These are phyloP conservation scores for Rasamsonia emersonii DNA, from an alignment of 2,329 filamentous ascomycete species.

Conservation along the genomic window DNA sequence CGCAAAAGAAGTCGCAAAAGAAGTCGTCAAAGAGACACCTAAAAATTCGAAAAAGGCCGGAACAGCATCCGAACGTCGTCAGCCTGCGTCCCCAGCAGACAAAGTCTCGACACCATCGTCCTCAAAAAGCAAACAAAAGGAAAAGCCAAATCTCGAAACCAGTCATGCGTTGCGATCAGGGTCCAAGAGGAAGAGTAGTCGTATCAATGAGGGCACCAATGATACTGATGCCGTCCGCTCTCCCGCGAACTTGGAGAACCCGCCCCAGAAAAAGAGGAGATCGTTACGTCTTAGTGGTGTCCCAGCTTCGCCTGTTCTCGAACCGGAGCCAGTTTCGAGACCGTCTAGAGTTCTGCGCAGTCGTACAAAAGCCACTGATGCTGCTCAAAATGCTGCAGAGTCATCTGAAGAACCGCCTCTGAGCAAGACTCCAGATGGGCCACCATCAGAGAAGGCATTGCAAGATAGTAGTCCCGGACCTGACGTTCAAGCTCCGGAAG, in stretches of 20 bases:
- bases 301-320: conserved; percentile 2
- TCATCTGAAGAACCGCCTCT: too few relatives aligned
- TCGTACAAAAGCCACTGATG: neutral
- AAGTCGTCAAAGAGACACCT: neutral
- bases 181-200: conserved; percentile 4
- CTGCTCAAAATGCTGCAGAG: neutral
- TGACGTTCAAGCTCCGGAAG: too few relatives aligned
- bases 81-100: neutral
- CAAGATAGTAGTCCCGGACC: too few relatives aligned
- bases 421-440: too few relatives aligned
- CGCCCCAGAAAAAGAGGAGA: conserved; percentile 6
- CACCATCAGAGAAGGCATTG: too few relatives aligned
- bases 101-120: conserved; percentile 5
- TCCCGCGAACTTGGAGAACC: conserved; percentile 1
- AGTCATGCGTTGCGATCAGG: conserved; percentile 1
- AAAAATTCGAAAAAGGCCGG: conserved; percentile 2
- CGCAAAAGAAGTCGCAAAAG: neutral
- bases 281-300: conserved; percentile 10
- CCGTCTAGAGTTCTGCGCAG: conserved; percentile 1
- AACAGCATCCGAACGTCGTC: neutral
- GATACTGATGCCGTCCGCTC: conserved; percentile 2
- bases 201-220: neutral
- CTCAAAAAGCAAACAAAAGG: conserved; percentile 5
- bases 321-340: neutral
- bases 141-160: conserved; percentile 4